These are phyloP conservation scores for Pestalotiopsis sp. DNA, from an alignment of 2,329 filamentous ascomycete genomes.

Conservation along the genomic window DNA sequence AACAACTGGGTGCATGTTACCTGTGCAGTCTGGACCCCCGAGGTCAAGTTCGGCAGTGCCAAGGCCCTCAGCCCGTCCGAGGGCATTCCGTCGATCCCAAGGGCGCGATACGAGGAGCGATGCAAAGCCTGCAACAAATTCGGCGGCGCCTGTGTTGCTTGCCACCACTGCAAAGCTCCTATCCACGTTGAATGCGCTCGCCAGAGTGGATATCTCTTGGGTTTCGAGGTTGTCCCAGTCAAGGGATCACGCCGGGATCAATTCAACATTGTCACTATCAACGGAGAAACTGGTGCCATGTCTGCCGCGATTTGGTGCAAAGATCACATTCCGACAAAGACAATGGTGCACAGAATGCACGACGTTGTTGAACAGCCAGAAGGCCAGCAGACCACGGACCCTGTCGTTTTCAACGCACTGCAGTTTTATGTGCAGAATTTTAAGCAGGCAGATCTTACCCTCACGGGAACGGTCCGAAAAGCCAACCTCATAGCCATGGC, in stretches of 20 bases:
- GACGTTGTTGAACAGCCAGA: constrained; percentile 66
- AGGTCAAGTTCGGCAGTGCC: constrained; percentile 90
- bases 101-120: constrained; percentile 70
- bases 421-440: constrained; percentile 87
- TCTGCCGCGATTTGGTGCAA: constrained; percentile 91
- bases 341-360: constrained; percentile 75
- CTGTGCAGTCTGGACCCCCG: constrained; percentile 88
- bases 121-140: constrained; percentile 84
- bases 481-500: constrained; percentile 75
- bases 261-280: constrained; percentile 77
- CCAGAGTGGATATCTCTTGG: constrained; percentile 78
- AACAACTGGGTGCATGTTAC: constrained; percentile 99
- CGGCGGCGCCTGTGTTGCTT: constrained; percentile 79
- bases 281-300: constrained; percentile 80
- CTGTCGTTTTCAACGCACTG: constrained; percentile 72
- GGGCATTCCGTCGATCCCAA: constrained; percentile 82
- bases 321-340: constrained; percentile 76
- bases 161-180: constrained; percentile 69
- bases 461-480: constrained; percentile 92
- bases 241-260: constrained; percentile 87
- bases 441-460: constrained; percentile 89
- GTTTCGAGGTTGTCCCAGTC: constrained; percentile 87
- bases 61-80: constrained; percentile 83
- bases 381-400: constrained; percentile 23
- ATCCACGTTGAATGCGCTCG: constrained; percentile 93